Evolutionary conservation across 768 basidiomycete species (phyloP), one percentile per base, ranked within the genome.

Genomic region (Collybiopsis confluens): DNA sequence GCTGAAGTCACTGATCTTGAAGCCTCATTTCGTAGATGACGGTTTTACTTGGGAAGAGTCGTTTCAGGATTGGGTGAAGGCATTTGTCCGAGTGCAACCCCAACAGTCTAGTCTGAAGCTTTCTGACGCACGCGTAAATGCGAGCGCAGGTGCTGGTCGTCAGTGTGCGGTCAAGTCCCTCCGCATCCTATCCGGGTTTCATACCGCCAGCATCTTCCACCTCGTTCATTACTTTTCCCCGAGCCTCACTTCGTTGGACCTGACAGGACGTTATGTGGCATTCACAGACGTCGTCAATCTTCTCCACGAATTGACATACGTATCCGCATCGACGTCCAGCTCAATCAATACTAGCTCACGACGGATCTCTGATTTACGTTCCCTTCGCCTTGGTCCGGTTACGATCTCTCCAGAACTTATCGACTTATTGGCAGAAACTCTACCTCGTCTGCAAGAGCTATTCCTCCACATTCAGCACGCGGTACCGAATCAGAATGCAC

Each of bases 361-460:
- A n/a, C 23, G 27, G 44, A 15, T 45, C 44, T 15, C 44, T 15
- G 4, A 24, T 15, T 23, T 45, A n/a, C 10, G 7, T 15, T 6
- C 21, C 4, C 20, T 45, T 7, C 20, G 27, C 5, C 10, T 45
- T 6, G 44, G 44, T 28, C 44, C 44, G 35, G 28, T 48, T 26
- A 30, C 46, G 46, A 26, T 48, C 7, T n/a, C 2, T 28, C 46
- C 46, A 16, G 30, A 48, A 23, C 46, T 48, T 11, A 18, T 48
- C 10, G 62, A 63, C 36, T 55, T 67, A 23, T 41, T 67, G 5
- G 61, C 63, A 15, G 51, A 49, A 47, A 59, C 57, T 30, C 45
- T 67, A 1, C 61, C 59, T 10, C 59, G 60, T 5, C 59, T 67
- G 40, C 52, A 62, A 15, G 57, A 60, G 21, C 49, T 62, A n/a